phyloP scores from a whole-genome alignment of 2,329 filamentous ascomycete species.

The Aureobasidium sp. region DNA sequence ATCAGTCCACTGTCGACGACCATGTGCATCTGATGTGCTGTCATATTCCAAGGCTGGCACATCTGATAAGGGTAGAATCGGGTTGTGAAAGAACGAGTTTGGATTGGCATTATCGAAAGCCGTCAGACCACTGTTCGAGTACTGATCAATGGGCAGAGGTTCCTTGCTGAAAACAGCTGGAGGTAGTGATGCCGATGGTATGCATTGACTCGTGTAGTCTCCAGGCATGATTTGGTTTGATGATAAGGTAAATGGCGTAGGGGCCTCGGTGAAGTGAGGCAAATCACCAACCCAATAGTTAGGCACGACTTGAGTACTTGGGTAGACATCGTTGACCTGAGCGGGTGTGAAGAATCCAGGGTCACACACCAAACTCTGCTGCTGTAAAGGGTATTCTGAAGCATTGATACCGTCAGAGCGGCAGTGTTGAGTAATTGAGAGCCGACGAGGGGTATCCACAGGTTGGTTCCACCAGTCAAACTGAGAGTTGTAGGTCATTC shows the following conservation, averaged over 20 bases:
- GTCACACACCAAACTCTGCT: not conserved
- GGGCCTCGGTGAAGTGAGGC: not conserved
- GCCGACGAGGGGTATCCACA: not conserved
- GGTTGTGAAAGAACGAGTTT: not conserved
- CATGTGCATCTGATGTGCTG: not conserved
- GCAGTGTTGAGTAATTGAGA: not conserved
- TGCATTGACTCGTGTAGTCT: not conserved
- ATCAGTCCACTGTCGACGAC: not conserved
- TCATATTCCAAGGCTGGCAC: slow-evolving; percentile 6
- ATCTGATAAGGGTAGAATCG: not conserved
- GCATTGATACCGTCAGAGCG: not conserved
- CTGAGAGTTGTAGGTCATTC: not conserved
- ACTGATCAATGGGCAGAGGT: not conserved
- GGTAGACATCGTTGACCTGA: not conserved
- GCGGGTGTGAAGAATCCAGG: not conserved
- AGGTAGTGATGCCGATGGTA: not conserved
- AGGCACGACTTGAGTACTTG: not conserved
- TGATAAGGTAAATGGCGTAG: not conserved
- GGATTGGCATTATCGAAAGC: not conserved
- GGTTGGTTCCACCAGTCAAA: slow-evolving; percentile 5
- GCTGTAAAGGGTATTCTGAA: not conserved
- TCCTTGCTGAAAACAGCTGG: slow-evolving; percentile 6
- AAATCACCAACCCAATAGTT: not conserved
- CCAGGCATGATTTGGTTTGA: not conserved
- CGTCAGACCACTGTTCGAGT: not conserved